These are phyloP conservation scores for Neodidymelliopsis sp. DNA, from an alignment of 2,329 filamentous ascomycete genomes.

Conservation along the genomic window DNA sequence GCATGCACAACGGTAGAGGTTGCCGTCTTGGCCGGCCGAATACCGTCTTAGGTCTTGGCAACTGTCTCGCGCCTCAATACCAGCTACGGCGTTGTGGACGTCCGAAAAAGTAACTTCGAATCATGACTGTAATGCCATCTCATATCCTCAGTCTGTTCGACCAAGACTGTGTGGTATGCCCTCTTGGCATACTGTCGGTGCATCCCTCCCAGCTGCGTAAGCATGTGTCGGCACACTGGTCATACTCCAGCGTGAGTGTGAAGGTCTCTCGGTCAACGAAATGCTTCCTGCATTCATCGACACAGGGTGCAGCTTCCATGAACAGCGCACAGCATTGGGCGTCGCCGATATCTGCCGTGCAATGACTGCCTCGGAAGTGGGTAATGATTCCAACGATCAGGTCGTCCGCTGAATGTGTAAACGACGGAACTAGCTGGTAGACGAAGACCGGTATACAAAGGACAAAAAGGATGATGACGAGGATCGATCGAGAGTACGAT, in stretches of 20 bases:
- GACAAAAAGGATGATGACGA: conserved; percentile 22
- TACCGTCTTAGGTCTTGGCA: conserved; percentile 14
- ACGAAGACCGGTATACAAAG: conserved; percentile 29
- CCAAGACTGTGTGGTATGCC: neutral
- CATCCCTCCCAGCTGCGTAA: conserved; percentile 6
- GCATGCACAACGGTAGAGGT: conserved; percentile 2
- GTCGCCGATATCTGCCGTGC: conserved; percentile 34
- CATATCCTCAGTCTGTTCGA: too few species aligned
- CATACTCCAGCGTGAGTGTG: conserved; percentile 35
- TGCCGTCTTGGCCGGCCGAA: conserved; percentile 18
- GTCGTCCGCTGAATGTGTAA: conserved; percentile 17
- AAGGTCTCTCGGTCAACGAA: conserved; percentile 37
- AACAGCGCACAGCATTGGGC: conserved; percentile 35
- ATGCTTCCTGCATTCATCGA: conserved; percentile 36
- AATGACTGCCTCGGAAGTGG: conserved; percentile 19
- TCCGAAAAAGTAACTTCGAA: neutral
- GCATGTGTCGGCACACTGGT: conserved; percentile 30
- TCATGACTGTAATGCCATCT: too few species aligned
- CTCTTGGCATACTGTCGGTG: neutral
- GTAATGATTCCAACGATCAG: conserved; percentile 4
- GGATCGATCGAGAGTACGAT: conserved; percentile 7
- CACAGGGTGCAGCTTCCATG: conserved; percentile 35
- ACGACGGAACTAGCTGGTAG: conserved; percentile 28
- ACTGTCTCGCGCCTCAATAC: conserved; percentile 3
- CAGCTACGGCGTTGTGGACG: neutral